Evolutionary conservation across 1,139 yeast species (phyloP).

Genomic region (Geotrichum carabidarum): DNA sequence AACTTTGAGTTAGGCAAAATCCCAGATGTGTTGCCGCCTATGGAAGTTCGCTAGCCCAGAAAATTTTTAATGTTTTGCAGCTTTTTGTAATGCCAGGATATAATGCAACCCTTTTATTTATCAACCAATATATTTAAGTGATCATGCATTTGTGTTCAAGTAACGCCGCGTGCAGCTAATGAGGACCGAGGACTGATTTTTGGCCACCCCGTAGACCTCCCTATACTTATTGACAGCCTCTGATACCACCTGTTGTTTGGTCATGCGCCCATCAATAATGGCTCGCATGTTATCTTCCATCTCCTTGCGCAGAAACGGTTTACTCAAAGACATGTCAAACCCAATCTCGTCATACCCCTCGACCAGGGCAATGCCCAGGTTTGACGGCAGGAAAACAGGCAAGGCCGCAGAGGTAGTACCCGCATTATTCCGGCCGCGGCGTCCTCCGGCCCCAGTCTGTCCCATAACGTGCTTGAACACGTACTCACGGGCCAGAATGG

Average conservation of each 20-base stretch:
- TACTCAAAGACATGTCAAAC: conserved; percentile 67
- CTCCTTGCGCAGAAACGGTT: conserved; percentile 78
- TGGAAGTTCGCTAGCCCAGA: conserved; percentile 39
- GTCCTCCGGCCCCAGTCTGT: too few relatives aligned
- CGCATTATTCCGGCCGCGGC: conserved; percentile 23
- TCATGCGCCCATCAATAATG: conserved; percentile 60
- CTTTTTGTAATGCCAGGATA: not conserved
- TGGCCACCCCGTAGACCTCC: conserved; percentile 40
- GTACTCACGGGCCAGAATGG: conserved; percentile 63
- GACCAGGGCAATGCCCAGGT: conserved; percentile 78
- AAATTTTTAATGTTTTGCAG: not conserved
- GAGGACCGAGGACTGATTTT: conserved; percentile 27
- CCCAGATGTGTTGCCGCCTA: conserved; percentile 80
- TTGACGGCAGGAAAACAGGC: conserved; percentile 60
- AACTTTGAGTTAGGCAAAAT: conserved; percentile 59
- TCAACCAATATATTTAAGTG: not conserved
- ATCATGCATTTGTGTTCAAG: conserved; percentile 1
- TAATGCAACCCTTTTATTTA: not conserved
- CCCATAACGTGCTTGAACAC: conserved; percentile 42
- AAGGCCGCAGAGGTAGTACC: conserved; percentile 13
- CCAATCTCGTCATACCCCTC: conserved; percentile 83
- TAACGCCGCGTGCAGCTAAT: conserved; percentile 15
- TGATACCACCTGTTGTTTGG: conserved; percentile 52
- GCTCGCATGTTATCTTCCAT: conserved; percentile 63
- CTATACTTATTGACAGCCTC: conserved; percentile 58